These are phyloP conservation scores for Trapa bicornis DNA, from an alignment of 345 rosid species.

Conservation along the genomic window DNA sequence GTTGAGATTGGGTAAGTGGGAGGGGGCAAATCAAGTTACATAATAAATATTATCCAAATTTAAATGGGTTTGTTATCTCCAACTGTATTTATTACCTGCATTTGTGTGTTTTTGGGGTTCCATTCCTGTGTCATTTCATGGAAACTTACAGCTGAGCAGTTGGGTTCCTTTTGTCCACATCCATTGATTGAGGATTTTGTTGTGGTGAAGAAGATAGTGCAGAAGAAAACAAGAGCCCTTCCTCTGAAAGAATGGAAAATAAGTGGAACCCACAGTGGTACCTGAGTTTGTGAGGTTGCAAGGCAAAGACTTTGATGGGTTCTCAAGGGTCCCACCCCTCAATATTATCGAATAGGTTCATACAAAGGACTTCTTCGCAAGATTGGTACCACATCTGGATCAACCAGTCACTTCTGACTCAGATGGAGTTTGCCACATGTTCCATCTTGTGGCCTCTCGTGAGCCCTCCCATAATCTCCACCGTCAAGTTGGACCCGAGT, in stretches of 20 bases:
- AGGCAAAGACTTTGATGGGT: background rate
- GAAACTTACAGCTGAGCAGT: background rate
- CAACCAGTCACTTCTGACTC: background rate
- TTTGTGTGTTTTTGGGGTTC: background rate
- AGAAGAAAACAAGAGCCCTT: background rate
- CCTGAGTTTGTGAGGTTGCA: too few species aligned
- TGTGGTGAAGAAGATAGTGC: background rate
- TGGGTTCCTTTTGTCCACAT: background rate
- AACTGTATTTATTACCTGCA: background rate
- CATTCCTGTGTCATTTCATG: background rate
- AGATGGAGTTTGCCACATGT: background rate
- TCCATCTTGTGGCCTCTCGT: background rate
- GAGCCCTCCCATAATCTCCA: background rate
- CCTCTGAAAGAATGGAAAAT: background rate
- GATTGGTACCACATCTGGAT: constrained; percentile 6
- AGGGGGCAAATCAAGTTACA: too few species aligned
- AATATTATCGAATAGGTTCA: constrained; percentile 2
- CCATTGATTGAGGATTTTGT: background rate
- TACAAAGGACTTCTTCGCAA: background rate
- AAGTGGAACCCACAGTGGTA: background rate
- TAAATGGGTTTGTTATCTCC: too few species aligned
- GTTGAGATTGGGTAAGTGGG: too few species aligned
- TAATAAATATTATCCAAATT: too few species aligned
- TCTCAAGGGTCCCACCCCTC: background rate
- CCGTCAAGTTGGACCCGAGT: background rate